These are phyloP conservation scores for Arabidopsis lyrata DNA, from an alignment of 441 rosid genomes.

Conservation along the genomic window DNA sequence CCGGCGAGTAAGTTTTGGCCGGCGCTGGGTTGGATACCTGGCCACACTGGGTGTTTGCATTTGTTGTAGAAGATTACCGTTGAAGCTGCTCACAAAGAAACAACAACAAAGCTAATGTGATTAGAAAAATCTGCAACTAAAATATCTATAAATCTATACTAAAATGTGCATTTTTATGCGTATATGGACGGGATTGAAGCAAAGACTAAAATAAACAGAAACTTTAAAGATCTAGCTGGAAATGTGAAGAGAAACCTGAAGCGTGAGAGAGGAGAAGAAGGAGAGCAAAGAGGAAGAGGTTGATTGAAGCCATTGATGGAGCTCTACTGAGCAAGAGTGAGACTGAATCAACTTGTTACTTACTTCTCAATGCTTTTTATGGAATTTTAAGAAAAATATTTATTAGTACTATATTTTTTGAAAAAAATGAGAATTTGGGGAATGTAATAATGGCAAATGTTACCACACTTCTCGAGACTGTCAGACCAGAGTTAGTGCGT, in stretches of 20 bases:
- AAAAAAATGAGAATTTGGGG: conserved; percentile 14
- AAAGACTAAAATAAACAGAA: not conserved
- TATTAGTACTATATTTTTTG: too few species aligned
- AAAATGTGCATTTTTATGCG: conserved; percentile 9
- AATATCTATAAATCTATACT: not conserved
- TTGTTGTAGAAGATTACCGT: conserved; percentile 74
- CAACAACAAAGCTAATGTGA: conserved; percentile 32
- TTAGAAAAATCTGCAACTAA: conserved; percentile 20
- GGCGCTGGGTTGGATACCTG: conserved; percentile 89
- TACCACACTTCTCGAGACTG: conserved; percentile 42
- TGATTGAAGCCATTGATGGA: conserved; percentile 45
- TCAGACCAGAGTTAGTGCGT: conserved; percentile 41
- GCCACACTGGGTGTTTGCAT: conserved; percentile 90
- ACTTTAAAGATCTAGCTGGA: not conserved
- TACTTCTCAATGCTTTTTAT: conserved; percentile 28
- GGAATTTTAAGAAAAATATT: not conserved
- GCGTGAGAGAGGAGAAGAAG: conserved; percentile 51
- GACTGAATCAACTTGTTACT: conserved; percentile 24
- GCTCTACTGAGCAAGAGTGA: conserved; percentile 25
- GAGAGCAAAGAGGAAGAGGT: conserved; percentile 40
- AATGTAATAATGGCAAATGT: conserved; percentile 42
- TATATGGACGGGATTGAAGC: not conserved
- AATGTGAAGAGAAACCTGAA: conserved; percentile 49
- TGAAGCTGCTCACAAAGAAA: conserved; percentile 51
- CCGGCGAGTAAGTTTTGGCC: conserved; percentile 78